Percentiles rank a stretch among this genome's conserved stretches.
Evolutionary conservation across 192 early-diverging fungal genomes (phyloP).

Genomic region (Geosiphon pyriformis): DNA sequence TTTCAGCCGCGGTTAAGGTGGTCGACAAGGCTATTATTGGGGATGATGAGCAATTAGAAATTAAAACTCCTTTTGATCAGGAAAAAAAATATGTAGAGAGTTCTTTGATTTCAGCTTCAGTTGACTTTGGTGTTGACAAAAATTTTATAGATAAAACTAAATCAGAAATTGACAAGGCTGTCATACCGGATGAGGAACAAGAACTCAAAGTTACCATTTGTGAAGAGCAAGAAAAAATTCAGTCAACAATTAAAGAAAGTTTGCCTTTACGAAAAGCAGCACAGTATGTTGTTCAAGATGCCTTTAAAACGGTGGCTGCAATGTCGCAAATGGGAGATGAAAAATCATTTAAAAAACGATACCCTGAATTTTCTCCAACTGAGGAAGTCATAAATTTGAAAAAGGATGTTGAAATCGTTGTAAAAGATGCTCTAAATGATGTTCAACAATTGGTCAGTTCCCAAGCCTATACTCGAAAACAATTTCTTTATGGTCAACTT

Average conservation of each 20-base stretch:
- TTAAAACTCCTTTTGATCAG: no score
- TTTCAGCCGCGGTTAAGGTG: no score
- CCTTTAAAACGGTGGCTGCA: background rate
- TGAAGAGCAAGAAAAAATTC: no score
- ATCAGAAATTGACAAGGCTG: no score
- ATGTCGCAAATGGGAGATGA: background rate
- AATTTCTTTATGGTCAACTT: background rate
- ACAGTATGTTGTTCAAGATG: background rate
- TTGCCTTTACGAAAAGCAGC: background rate
- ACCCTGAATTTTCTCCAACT: constrained; percentile 14
- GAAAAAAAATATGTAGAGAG: no score
- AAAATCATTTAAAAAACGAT: background rate
- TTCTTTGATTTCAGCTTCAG: no score
- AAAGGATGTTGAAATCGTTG: constrained; percentile 1
- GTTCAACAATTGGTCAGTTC: background rate
- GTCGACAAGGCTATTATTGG: no score
- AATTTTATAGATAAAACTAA: no score
- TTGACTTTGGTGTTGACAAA: no score
- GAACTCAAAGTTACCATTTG: no score
- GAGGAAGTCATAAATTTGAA: constrained; percentile 1
- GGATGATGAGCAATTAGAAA: no score
- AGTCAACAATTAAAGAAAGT: background rate
- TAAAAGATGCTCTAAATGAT: constrained; percentile 11
- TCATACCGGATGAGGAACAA: no score
- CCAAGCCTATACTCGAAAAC: constrained; percentile 8